Evolutionary conservation across 805 yeast species (phyloP), one percentile per base, ranked within the genome.

Genomic region (Dipodascus geniculatus): DNA sequence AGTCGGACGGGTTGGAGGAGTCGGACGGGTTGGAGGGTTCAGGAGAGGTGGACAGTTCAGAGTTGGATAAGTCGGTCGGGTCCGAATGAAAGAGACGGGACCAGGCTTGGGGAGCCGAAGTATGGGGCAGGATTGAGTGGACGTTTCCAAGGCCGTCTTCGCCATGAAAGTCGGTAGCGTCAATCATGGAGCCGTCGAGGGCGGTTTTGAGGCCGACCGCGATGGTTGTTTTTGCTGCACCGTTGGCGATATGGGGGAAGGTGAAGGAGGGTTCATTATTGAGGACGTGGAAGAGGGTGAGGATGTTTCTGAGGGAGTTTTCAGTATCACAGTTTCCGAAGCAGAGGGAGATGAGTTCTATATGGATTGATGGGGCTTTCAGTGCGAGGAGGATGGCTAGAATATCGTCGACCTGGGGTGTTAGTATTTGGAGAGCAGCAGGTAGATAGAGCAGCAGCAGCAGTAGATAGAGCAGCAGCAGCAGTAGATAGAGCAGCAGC

Each of bases 161-260:
- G 17, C 75, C 75, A 54, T 71, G 75, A 50, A 69, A 70, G 48
- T 68, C 70, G 4, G 68, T 67, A 2, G 74, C 75, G 49, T 70
- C 70, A 19, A 60, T 55, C 22, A 59, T 58, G 17, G 60, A 53
- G 3, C 67, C 67, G 22, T 57, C 64, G 9, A 67, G 56, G 6
- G 70, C 65, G 2, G 57, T 55, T 24, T 56, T 51, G 48, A 67
- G 54, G 1, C 75, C 75, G 0, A 71, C 60, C 11, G 70, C 63
- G 11, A 71, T 58, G 1, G 53, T 44, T 8, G 44, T 35, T 31
- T 50, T 50, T n/a, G n/a, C n/a, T n/a, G n/a, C n/a, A n/a, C n/a
- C n/a, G 31, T 55, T 57, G 23, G 65, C 60, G 51, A 60, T 61
- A 3, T 51, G 58, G 2, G 54, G 59, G 22, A 44, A 42, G 19